Evolutionary conservation across 768 basidiomycete genomes (phyloP).

Genomic region (Podaxis carcinomalis): DNA sequence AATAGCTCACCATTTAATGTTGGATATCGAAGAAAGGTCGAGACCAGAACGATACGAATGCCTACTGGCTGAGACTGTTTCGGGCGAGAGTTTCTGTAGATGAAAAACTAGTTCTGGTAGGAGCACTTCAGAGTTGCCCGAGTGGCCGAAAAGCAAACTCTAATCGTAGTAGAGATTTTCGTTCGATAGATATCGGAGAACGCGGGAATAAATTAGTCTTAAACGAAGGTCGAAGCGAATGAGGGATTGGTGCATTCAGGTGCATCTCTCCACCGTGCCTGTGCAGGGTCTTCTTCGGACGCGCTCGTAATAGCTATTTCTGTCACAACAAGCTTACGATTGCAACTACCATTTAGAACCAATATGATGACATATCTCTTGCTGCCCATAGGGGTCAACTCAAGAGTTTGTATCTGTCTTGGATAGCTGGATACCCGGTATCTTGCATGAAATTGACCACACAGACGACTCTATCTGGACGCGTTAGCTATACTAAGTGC

Average conservation of each 20-base stretch:
- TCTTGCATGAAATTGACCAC: not conserved
- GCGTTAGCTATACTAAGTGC: not conserved
- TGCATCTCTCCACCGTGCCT: not conserved
- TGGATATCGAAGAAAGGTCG: not conserved
- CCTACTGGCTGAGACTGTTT: not conserved
- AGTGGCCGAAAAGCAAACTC: not conserved
- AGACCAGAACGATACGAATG: not conserved
- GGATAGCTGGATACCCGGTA: not conserved
- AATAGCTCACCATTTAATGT: not conserved
- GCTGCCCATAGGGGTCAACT: not conserved
- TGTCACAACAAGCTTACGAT: not conserved
- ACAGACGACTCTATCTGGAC: not conserved
- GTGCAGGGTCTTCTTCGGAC: conserved; percentile 4
- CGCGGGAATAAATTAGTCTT: conserved; percentile 4
- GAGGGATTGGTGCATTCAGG: not conserved
- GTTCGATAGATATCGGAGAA: not conserved
- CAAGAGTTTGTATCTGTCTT: not conserved
- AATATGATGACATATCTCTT: not conserved
- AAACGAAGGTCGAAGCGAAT: not conserved
- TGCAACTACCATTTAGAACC: not conserved
- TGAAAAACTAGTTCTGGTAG: not conserved
- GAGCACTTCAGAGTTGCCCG: not conserved
- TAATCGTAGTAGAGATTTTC: not conserved
- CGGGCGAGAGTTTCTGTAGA: not conserved
- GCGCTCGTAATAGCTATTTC: conserved; percentile 2